Base-by-base conservation (phyloP, 2,329 filamentous ascomycete genomes). In the Fusarium sp. region DNA sequence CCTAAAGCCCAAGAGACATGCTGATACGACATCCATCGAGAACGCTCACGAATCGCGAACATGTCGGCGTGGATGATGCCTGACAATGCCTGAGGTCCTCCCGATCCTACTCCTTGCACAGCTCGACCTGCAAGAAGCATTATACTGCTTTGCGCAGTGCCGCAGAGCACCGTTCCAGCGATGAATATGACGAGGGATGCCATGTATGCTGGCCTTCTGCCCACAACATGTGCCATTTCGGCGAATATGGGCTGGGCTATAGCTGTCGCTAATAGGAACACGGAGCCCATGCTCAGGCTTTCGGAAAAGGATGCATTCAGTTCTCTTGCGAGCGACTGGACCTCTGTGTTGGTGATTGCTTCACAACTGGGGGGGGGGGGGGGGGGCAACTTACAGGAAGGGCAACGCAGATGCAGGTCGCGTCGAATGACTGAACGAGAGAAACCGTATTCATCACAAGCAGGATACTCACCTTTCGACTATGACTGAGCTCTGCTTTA, bases 221-320 rank as follows among this genome's bases (percentile, higher is more conserved):
- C 83, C 44, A 83, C 77, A 13, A 82, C 81, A 56, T 78, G 78
- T 38, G 81, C 82, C 15, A 84, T 62, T 6, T 82, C 80, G 12
- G 82, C 79, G n/a, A 84, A 75, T 10, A 81, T 80, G 8, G 89
- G 90, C 74, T 91, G 87, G 47, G 89, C 85, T 36, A 91, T 87
- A 2, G 91, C 90, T 63, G 88, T 90, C 7, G 90, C 89, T 10
- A 94, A 86, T 9, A 94, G 83, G 73, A 92, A 94, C 22, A 89
- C 90, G 9, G 92, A 93, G 5, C 91, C 92, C 18, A 79, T 73
- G 38, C 74, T 75, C 54, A 79, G 60, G 17, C 69, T 75, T 48
- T 78, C 66, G 4, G 77, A 76, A 22, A 79, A 68, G 11, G 70
- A 75, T 8, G 76, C 78, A 42, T 79, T 62, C 38, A 79, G 66